Evolutionary conservation across 495 filamentous ascomycete species (phyloP).

Genomic region (Xeromyces bisporus): DNA sequence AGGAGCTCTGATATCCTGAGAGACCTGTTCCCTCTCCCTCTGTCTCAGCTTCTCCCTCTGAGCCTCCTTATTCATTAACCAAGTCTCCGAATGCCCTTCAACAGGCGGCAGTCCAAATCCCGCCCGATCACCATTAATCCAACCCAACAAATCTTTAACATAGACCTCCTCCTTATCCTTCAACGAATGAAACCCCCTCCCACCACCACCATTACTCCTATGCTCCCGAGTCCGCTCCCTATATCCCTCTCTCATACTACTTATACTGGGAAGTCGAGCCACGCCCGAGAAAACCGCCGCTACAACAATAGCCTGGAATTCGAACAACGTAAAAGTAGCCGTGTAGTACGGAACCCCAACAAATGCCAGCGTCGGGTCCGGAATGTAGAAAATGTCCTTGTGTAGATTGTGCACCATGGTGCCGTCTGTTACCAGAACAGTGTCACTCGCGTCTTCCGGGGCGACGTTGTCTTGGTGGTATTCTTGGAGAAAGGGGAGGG

Average conservation of each 20-base stretch:
- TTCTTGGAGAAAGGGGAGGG: conserved; percentile 37
- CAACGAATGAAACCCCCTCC: conserved; percentile 38
- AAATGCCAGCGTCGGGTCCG: conserved; percentile 43
- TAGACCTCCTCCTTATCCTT: conserved; percentile 35
- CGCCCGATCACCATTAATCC: conserved; percentile 31
- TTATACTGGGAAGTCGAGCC: conserved; percentile 28
- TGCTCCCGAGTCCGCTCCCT: conserved; percentile 20
- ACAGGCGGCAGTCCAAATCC: conserved; percentile 16
- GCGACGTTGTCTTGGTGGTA: conserved; percentile 21
- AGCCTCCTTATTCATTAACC: conserved; percentile 19
- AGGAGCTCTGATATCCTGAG: conserved; percentile 4
- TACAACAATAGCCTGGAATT: conserved; percentile 45
- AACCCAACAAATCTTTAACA: conserved; percentile 34
- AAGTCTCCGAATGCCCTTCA: conserved; percentile 28
- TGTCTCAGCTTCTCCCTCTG: conserved; percentile 12
- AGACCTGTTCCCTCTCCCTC: conserved; percentile 4
- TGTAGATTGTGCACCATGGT: conserved; percentile 50
- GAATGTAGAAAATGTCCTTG: conserved; percentile 51
- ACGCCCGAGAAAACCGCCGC: conserved; percentile 38
- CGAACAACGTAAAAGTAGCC: conserved; percentile 46
- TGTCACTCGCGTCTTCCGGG: conserved; percentile 25
- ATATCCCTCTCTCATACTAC: conserved; percentile 38
- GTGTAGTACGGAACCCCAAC: conserved; percentile 44
- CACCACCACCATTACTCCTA: no score
- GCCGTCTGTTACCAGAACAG: conserved; percentile 43